Evolutionary conservation across 257 asterid genomes (phyloP).

Genomic region (Nicotiana knightiana): DNA sequence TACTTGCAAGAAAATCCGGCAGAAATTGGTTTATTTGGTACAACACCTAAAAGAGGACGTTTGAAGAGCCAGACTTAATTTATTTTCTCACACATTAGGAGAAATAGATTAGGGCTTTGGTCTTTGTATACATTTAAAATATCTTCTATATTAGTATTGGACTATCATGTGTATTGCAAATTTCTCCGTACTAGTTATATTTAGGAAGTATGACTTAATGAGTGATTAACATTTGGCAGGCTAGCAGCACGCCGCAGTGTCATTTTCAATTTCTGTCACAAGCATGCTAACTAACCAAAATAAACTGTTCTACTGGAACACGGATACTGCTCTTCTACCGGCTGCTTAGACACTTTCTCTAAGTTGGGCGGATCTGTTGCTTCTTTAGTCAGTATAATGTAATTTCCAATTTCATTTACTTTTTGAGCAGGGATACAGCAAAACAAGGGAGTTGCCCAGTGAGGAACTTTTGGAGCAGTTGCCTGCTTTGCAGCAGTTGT

Average conservation of each 20-base stretch:
- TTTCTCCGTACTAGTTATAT: background rate
- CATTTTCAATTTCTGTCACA: background rate
- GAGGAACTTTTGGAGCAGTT: constrained; percentile 86
- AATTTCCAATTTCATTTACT: constrained; percentile 17
- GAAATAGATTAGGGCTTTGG: background rate
- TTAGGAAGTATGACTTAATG: background rate
- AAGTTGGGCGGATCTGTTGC: background rate
- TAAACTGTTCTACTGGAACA: background rate
- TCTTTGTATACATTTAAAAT: background rate
- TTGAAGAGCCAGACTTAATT: background rate
- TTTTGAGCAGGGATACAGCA: constrained; percentile 70
- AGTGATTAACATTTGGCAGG: background rate
- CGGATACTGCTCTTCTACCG: background rate
- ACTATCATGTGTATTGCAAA: background rate
- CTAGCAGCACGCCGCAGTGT: background rate
- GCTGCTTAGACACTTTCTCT: background rate
- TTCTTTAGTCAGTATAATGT: background rate
- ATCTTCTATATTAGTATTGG: background rate
- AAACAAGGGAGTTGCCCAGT: constrained; percentile 80
- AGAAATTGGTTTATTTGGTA: background rate
- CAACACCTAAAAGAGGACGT: background rate
- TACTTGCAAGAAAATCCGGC: background rate
- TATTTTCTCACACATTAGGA: background rate
- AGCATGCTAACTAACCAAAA: background rate
- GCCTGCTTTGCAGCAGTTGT: constrained; percentile 91